Evolutionary conservation across 306 rosid species (phyloP).

Genomic region (Vigna hirtella): DNA sequence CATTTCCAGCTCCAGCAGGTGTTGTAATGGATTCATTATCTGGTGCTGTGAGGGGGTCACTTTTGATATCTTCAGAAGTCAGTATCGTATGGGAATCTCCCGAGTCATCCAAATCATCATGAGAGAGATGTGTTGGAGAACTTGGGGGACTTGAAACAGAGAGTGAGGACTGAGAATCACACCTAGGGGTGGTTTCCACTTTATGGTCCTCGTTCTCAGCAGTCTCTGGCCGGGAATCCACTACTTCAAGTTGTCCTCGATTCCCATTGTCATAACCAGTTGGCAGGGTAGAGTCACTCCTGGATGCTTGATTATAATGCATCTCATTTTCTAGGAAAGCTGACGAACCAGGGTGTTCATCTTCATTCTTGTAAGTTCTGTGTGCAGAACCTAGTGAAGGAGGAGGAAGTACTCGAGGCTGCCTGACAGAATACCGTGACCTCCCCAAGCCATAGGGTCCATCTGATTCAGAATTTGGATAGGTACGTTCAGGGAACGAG

Average conservation of each 20-base stretch:
- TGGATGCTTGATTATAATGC: conserved; percentile 58
- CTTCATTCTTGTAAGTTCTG: conserved; percentile 63
- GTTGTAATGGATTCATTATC: conserved; percentile 57
- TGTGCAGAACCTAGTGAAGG: conserved; percentile 70
- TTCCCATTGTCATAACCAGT: conserved; percentile 58
- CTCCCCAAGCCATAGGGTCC: conserved; percentile 78
- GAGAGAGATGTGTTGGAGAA: conserved; percentile 95
- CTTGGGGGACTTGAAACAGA: conserved; percentile 94
- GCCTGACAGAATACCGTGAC: conserved; percentile 80
- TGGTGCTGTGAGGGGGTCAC: conserved; percentile 46
- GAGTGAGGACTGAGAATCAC: conserved; percentile 96
- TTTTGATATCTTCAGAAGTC: conserved; percentile 60
- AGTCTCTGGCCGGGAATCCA: conserved; percentile 56
- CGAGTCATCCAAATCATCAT: conserved; percentile 89
- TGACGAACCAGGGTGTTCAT: conserved; percentile 62
- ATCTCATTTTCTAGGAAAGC: conserved; percentile 68
- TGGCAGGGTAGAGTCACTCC: conserved; percentile 58
- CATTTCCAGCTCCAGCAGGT: conserved; percentile 54
- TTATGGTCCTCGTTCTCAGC: conserved; percentile 57
- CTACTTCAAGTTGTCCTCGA: conserved; percentile 58
- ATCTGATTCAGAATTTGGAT: conserved; percentile 72
- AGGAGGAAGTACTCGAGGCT: conserved; percentile 98
- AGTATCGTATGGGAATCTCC: conserved; percentile 65
- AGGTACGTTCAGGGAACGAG: conserved; percentile 65
- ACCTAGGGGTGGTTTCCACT: conserved; percentile 62